Percentiles rank a stretch among this genome's conserved stretches.
Evolutionary conservation across 192 early-diverging fungal genomes (phyloP).

Genomic region (Umbelopsis vinacea): DNA sequence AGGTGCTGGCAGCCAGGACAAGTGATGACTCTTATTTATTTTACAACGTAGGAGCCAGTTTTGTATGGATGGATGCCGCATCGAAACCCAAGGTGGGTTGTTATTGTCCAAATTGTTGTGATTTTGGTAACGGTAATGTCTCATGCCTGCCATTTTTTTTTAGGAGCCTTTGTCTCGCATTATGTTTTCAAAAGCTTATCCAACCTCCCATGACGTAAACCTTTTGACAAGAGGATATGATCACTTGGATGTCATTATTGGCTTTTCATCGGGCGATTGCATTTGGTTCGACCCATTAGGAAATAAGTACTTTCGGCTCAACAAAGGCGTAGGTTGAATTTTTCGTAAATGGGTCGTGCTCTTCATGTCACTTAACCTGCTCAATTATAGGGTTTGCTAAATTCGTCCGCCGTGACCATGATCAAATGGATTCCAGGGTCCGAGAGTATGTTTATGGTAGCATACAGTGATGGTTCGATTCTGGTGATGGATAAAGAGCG

Average conservation of each 20-base stretch:
- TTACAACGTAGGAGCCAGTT: conserved; percentile 66
- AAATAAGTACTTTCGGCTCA: conserved; percentile 84
- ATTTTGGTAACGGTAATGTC: neutral
- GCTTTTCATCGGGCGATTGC: conserved; percentile 77
- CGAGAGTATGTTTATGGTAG: conserved; percentile 81
- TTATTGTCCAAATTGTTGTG: neutral
- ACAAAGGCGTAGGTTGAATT: conserved; percentile 66
- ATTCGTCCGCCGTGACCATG: conserved; percentile 69
- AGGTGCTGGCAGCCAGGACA: conserved; percentile 51
- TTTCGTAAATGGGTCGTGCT: neutral
- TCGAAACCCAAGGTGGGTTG: conserved; percentile 60
- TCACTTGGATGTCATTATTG: conserved; percentile 86
- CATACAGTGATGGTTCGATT: conserved; percentile 83
- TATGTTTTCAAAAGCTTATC: conserved; percentile 72
- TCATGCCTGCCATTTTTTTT: neutral
- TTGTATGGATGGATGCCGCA: conserved; percentile 68
- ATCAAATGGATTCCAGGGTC: conserved; percentile 92
- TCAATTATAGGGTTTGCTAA: conserved; percentile 59
- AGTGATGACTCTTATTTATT: conserved; percentile 66
- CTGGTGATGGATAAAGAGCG: conserved; percentile 86
- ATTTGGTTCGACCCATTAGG: conserved; percentile 87
- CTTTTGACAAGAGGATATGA: conserved; percentile 64
- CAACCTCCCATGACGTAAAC: conserved; percentile 89
- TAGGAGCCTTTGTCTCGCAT: conserved; percentile 83
- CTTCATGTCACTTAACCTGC: neutral